Conservation (phyloP, 371 early-diverging fungal genomes). For the Saksenaea oblongispora region DNA sequence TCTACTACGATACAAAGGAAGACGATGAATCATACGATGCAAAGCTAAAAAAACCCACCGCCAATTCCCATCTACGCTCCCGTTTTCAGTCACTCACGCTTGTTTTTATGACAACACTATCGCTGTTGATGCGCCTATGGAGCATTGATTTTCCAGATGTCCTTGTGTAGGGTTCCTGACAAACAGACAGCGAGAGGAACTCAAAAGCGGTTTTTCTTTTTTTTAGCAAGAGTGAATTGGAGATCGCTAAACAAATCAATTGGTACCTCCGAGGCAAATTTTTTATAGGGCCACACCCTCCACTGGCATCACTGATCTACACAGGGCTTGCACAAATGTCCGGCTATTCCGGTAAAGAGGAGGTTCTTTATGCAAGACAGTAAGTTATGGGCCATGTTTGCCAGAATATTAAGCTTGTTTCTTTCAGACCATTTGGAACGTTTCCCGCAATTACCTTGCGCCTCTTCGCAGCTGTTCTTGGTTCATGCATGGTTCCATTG, state of each 20-base stretch:
- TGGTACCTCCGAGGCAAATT: constrained; percentile 44
- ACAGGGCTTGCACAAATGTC: constrained; percentile 68
- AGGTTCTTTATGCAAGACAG: constrained; percentile 83
- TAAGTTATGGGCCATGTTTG: no score
- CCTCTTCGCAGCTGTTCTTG: constrained; percentile 25
- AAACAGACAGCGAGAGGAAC: neutral
- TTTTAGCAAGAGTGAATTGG: constrained; percentile 21
- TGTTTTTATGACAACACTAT: neutral
- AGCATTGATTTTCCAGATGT: neutral
- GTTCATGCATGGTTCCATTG: constrained; percentile 29
- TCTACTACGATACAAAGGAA: neutral
- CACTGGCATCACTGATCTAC: constrained; percentile 87
- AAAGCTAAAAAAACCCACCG: neutral
- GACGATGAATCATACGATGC: neutral
- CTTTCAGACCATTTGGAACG: constrained; percentile 18
- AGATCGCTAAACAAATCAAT: constrained; percentile 34
- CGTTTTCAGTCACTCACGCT: neutral
- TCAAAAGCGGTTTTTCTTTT: neutral
- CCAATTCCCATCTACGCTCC: neutral
- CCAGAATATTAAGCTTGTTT: neutral
- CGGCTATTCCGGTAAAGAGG: constrained; percentile 85
- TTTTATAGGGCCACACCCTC: constrained; percentile 43
- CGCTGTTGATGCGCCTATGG: neutral
- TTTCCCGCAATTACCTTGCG: constrained; percentile 32
- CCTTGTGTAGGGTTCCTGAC: neutral